Percentiles rank a stretch among this genome's conserved stretches.
phyloP scores from a whole-genome alignment of 2,329 filamentous ascomycete genomes.

The Aspergillus luchuensis region DNA sequence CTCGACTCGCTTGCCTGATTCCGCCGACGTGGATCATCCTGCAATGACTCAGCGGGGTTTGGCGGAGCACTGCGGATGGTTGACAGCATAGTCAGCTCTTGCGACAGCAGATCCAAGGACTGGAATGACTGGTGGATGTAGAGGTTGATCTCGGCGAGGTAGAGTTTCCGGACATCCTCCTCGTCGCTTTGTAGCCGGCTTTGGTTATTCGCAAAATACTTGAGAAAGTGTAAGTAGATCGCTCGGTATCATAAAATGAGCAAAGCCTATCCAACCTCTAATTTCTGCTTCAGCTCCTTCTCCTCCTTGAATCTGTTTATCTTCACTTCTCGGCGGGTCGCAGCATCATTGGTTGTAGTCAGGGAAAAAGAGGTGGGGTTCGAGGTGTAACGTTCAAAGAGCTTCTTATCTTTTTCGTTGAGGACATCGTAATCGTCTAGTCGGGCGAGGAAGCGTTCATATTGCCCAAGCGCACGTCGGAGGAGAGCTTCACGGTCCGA shows the following conservation, averaged over 20 bases:
- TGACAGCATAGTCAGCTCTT: conserved; percentile 80
- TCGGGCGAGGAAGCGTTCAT: conserved; percentile 75
- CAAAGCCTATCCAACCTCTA: conserved; percentile 60
- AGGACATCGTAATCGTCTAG: conserved; percentile 80
- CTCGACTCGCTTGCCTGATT: conserved; percentile 54
- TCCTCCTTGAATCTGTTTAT: conserved; percentile 83
- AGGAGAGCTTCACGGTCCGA: conserved; percentile 67
- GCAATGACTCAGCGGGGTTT: conserved; percentile 34
- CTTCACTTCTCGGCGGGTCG: conserved; percentile 75
- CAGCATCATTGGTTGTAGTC: conserved; percentile 65
- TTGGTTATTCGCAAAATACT: conserved; percentile 64
- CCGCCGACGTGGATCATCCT: conserved; percentile 47
- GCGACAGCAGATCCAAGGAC: conserved; percentile 79
- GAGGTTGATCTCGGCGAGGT: conserved; percentile 74
- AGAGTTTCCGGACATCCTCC: conserved; percentile 74
- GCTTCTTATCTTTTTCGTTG: conserved; percentile 62
- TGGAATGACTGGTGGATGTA: conserved; percentile 80
- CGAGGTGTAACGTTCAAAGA: conserved; percentile 73
- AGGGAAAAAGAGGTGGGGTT: conserved; percentile 72
- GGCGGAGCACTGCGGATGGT: conserved; percentile 61
- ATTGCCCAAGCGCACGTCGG: conserved; percentile 65
- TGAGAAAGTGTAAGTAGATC: conserved; percentile 28
- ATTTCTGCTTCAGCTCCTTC: conserved; percentile 77
- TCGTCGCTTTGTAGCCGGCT: conserved; percentile 73
- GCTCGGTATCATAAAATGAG: conserved; percentile 6